Evolutionary conservation across 116 monocot species (phyloP), one percentile per base, ranked within the genome.

Genomic region (Papilionanthe hybrid): DNA sequence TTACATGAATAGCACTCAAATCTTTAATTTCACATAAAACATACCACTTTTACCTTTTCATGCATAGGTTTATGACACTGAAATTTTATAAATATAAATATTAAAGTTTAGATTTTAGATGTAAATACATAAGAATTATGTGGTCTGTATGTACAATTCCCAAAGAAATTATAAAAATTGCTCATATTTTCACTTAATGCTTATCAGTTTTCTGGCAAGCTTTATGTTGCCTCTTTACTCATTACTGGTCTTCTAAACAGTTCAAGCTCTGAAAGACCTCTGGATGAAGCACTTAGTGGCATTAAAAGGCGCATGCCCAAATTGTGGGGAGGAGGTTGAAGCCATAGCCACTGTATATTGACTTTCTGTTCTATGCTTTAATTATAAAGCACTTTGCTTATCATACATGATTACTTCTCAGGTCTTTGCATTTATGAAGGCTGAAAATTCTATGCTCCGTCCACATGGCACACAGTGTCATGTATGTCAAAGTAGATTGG

Each of bases 241-340:
- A 12, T 49, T 78, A 49, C 11, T 78, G n/a, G 30, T 76, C 5
- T 88, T 56, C 86, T 42, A 82, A 55, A 48, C 88, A 98, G 97
- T 86, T 17, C 76, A 88, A 86, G 91, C 94, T 79, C 81, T 98
- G 66, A 55, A 78, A 87, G 88, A 86, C 47, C 81, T 98, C 60
- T 92, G 85, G 92, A 91, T 58, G 78, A 94, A 91, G 77, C 80
- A 98, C 75, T 83, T 98, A 79, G 90, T 98, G 66, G 97, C 94
- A 78, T 48, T 98, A 22, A 98, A 98, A 85, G 97, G 97, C 20
- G 91, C 84, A 28, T 98, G 97, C 71, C 97, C 94, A 77, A 94
- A 92, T 76, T 98, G 97, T 72, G 97, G 97, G 10, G 94, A 98
- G 86, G 92, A 98, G 97, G 97, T 97, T 69, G 43, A 80, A 55